Evolutionary conservation across 2,329 filamentous ascomycete genomes (phyloP).

Genomic region (Colletotrichum karsti): DNA sequence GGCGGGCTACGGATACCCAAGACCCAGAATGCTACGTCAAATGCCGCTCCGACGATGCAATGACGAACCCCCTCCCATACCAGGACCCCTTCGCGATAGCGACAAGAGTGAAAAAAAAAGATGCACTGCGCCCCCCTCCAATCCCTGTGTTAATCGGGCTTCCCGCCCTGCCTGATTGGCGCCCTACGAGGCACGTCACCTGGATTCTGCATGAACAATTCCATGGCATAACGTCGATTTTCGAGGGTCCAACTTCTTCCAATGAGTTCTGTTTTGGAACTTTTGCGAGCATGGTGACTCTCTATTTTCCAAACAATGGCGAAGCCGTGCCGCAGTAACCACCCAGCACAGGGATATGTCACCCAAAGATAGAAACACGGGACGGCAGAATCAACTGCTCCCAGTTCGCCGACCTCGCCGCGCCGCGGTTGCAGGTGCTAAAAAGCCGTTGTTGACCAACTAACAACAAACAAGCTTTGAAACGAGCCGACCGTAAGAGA

Average conservation of each 20-base stretch:
- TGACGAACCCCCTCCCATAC: slow-evolving; percentile 2
- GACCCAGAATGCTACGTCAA: background rate
- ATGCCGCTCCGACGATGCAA: background rate
- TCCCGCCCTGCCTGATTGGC: slow-evolving; percentile 18
- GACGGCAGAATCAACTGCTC: background rate
- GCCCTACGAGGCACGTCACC: slow-evolving; percentile 17
- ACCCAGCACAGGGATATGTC: background rate
- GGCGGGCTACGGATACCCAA: background rate
- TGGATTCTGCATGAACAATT: slow-evolving; percentile 16
- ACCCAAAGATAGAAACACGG: background rate
- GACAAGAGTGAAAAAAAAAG: background rate
- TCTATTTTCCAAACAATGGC: background rate
- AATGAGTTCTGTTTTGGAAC: background rate
- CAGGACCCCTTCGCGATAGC: background rate
- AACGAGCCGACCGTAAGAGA: background rate
- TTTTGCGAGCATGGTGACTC: background rate
- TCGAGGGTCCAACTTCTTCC: background rate
- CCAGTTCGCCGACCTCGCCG: background rate
- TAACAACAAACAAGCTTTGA: background rate
- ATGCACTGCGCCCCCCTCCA: background rate
- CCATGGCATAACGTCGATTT: slow-evolving; percentile 14
- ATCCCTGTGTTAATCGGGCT: slow-evolving; percentile 27
- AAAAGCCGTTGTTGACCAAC: background rate
- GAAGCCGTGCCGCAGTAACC: no score
- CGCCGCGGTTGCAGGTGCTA: background rate